phyloP scores from a whole-genome alignment of 192 early-diverging fungal species.

The Mortierella claussenii region DNA sequence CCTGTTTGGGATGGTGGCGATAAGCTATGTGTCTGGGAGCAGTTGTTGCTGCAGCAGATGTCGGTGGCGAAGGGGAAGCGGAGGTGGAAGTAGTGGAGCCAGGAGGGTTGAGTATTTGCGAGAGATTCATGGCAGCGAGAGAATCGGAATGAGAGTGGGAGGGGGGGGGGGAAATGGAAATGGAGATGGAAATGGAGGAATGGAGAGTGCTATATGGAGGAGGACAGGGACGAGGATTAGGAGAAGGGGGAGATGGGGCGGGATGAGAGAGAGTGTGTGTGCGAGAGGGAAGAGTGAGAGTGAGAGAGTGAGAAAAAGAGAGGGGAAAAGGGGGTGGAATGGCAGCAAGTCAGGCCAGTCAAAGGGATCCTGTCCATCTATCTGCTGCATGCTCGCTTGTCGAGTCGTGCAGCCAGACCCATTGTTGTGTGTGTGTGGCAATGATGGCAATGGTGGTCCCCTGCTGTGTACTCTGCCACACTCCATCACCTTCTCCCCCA shows the following conservation, averaged over 20 bases:
- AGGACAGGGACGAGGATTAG: neutral
- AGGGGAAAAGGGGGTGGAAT: neutral
- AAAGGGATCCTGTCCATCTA: neutral
- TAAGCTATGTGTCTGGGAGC: no score
- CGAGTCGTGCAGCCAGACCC: no score
- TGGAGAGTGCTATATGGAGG: neutral
- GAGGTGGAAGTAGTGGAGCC: neutral
- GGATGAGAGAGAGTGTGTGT: neutral
- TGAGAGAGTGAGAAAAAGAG: neutral
- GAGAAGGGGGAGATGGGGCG: neutral
- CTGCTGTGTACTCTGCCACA: no score
- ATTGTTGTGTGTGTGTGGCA: no score
- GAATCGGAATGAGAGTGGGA: neutral
- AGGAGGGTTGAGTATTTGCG: constrained; percentile 44
- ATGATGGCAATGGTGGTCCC: no score
- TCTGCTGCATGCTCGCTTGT: no score
- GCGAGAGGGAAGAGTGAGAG: neutral
- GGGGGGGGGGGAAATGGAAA: neutral
- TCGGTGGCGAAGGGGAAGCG: constrained; percentile 1
- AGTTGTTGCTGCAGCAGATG: no score
- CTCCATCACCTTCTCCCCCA: no score
- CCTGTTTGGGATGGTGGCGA: no score
- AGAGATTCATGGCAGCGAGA: constrained; percentile 22
- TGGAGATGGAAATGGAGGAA: neutral
- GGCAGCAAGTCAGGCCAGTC: neutral